These are phyloP conservation scores for Vanrija sp. DNA, from an alignment of 1,284 basidiomycete genomes.

Conservation along the genomic window DNA sequence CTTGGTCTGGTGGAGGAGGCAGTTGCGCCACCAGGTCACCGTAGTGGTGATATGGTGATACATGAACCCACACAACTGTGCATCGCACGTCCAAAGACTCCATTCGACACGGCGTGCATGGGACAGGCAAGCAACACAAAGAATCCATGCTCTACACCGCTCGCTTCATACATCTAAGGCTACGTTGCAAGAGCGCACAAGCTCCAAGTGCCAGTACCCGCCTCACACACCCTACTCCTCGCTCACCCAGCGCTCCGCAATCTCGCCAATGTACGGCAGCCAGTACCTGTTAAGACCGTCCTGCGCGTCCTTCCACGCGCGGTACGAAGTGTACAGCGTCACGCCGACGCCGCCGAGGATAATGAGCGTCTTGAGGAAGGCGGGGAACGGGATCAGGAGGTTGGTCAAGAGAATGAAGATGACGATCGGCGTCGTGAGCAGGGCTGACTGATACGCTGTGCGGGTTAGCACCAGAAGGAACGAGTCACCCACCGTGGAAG, in stretches of 20 bases:
- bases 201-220: not conserved
- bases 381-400: conserved; percentile 54
- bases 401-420: conserved; percentile 61
- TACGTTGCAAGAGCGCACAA: no score
- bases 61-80: no score
- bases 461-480: not conserved
- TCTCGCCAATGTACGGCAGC: conserved; percentile 63
- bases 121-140: no score
- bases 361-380: conserved; percentile 44
- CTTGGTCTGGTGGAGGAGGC: no score
- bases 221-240: conserved; percentile 57
- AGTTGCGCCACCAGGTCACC: no score
- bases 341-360: conserved; percentile 29
- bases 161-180: no score
- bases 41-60: no score
- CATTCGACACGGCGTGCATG: no score
- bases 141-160: no score
- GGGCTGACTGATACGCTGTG: conserved; percentile 72
- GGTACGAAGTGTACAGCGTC: conserved; percentile 46
- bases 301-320: conserved; percentile 64
- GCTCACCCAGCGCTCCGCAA: conserved; percentile 68
- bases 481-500: conserved; percentile 61
- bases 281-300: conserved; percentile 59
- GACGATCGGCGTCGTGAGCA: conserved; percentile 64
- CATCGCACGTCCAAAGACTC: no score